Evolutionary conservation across 2,329 filamentous ascomycete genomes (phyloP).

Genomic region (Pyrenophora graminea): DNA sequence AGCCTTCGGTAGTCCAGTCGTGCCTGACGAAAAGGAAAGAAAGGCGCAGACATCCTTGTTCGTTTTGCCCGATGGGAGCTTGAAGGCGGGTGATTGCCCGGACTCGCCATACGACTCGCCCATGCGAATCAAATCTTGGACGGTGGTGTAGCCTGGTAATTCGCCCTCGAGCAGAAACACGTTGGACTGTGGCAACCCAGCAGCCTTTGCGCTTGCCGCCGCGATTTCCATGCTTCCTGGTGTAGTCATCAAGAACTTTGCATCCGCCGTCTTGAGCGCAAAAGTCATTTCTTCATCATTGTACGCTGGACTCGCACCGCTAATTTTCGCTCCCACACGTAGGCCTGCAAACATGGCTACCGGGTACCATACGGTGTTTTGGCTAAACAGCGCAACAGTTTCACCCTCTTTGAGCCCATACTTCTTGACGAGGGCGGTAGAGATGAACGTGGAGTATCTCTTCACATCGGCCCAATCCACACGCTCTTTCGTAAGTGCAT

Average conservation of each 20-base stretch:
- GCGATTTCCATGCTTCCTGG: constrained; percentile 61
- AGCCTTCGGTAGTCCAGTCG: constrained; percentile 46
- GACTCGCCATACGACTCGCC: constrained; percentile 49
- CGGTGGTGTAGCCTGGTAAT: constrained; percentile 54
- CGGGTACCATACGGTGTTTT: constrained; percentile 70
- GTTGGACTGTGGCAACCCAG: constrained; percentile 57
- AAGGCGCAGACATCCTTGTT: constrained; percentile 62
- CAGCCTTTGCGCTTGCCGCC: constrained; percentile 57
- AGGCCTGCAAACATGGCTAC: constrained; percentile 64
- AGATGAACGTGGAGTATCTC: constrained; percentile 60
- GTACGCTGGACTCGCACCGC: constrained; percentile 67
- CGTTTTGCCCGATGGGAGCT: constrained; percentile 57
- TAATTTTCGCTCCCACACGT: constrained; percentile 61
- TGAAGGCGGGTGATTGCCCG: constrained; percentile 55
- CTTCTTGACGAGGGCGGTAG: constrained; percentile 61
- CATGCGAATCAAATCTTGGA: constrained; percentile 52
- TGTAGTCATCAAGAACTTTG: constrained; percentile 63
- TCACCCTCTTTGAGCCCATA: constrained; percentile 60
- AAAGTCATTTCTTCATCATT: constrained; percentile 71
- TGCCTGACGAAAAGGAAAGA: constrained; percentile 46
- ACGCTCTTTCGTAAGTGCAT: constrained; percentile 63
- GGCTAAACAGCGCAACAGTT: constrained; percentile 64
- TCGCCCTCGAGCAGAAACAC: constrained; percentile 63
- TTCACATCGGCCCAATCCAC: constrained; percentile 64
- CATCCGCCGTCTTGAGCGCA: constrained; percentile 61